These are phyloP conservation scores for Ormosia emarginata DNA, from an alignment of 306 rosid genomes.

Conservation along the genomic window DNA sequence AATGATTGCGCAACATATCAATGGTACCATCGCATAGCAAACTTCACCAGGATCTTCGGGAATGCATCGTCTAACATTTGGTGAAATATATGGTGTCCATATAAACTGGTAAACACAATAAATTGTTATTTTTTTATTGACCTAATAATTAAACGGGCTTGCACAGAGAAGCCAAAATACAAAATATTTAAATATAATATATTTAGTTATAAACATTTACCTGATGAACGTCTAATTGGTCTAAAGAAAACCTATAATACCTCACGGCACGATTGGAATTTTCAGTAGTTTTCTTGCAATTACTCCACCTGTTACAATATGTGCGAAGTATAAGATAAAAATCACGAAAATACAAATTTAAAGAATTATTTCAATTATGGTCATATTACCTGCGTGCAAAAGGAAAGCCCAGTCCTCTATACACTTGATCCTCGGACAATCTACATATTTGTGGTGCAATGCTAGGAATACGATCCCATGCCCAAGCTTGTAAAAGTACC, in stretches of 20 bases:
- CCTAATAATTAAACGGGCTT: background rate
- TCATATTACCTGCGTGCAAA: background rate
- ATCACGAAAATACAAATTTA: too few species aligned
- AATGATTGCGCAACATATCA: background rate
- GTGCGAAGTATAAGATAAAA: background rate
- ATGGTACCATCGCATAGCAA: background rate
- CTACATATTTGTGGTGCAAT: background rate
- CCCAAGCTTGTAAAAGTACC: background rate
- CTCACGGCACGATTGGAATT: background rate
- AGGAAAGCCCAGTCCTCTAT: background rate
- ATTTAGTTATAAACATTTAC: background rate
- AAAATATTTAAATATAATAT: too few species aligned
- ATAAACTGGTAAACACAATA: background rate
- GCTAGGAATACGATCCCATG: background rate
- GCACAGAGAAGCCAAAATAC: background rate
- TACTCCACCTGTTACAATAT: background rate
- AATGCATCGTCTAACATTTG: background rate
- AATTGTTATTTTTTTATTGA: background rate
- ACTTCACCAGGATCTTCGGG: background rate
- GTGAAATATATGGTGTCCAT: background rate
- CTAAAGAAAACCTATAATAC: background rate
- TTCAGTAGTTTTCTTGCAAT: background rate
- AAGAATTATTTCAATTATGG: background rate
- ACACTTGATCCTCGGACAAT: background rate
- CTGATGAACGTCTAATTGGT: background rate